Evolutionary conservation across 179 eudicot genomes (phyloP).

Genomic region (Drosera spatulata): DNA sequence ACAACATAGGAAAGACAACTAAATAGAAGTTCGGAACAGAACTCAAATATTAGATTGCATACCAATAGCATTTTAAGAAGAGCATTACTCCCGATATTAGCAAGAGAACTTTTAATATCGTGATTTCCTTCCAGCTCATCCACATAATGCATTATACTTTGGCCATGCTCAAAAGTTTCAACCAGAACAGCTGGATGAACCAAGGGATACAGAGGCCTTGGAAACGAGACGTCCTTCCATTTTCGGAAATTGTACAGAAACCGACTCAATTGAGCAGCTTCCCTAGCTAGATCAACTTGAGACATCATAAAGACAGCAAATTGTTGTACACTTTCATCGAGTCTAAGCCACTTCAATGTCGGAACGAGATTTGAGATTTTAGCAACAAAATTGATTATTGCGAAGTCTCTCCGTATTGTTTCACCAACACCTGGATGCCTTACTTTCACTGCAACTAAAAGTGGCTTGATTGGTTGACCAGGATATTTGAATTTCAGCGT

Average conservation of each 20-base stretch:
- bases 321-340: conserved; percentile 91
- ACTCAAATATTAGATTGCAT: conserved; percentile 1
- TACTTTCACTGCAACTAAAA: conserved; percentile 74
- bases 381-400: conserved; percentile 63
- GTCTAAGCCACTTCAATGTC: conserved; percentile 64
- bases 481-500: conserved; percentile 44
- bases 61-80: conserved; percentile 95
- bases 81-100: conserved; percentile 89
- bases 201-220: conserved; percentile 80
- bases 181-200: conserved; percentile 94
- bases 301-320: conserved; percentile 96
- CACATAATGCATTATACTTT: conserved; percentile 62
- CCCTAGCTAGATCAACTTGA: conserved; percentile 94
- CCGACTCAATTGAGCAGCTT: conserved; percentile 94
- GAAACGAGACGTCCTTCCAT: conserved; percentile 86
- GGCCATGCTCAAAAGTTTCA: conserved; percentile 88
- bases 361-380: conserved; percentile 60
- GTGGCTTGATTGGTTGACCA: conserved; percentile 60
- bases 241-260: conserved; percentile 77
- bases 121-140: conserved; percentile 68
- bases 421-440: conserved; percentile 27
- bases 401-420: conserved; percentile 74
- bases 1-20: too few species aligned
- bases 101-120: conserved; percentile 64
- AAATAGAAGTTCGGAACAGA: too few species aligned